A percentile compares a stretch with the other conserved stretches of the same genome.
Evolutionary conservation across 2,329 filamentous ascomycete species (phyloP).

Genomic region (Phialophora expanda): DNA sequence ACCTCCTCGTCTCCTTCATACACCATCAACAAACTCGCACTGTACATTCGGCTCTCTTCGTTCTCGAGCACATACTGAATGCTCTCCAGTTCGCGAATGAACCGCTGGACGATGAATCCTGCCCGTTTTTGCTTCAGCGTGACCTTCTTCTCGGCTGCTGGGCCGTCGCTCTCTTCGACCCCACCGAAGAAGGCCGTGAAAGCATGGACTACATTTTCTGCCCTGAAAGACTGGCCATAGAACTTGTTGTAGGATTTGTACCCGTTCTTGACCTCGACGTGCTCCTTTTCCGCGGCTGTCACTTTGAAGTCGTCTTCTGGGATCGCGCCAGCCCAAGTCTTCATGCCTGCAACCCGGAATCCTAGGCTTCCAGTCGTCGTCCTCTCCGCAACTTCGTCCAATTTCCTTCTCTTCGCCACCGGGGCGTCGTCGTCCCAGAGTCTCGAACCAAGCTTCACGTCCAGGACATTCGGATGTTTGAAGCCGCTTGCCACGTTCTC

Average conservation of each 20-base stretch:
- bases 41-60: slow-evolving; percentile 71
- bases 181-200: slow-evolving; percentile 62
- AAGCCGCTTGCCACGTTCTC: slow-evolving; percentile 84
- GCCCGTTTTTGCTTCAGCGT: slow-evolving; percentile 48
- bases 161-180: slow-evolving; percentile 27
- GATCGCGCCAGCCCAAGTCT: slow-evolving; percentile 56
- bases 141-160: slow-evolving; percentile 15
- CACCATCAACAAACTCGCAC: slow-evolving; percentile 67
- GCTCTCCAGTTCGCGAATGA: slow-evolving; percentile 50
- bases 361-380: slow-evolving; percentile 54
- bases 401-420: slow-evolving; percentile 44
- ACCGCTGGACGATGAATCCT: slow-evolving; percentile 50
- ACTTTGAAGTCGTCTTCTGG: slow-evolving; percentile 37
- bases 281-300: slow-evolving; percentile 42
- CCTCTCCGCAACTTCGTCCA: slow-evolving; percentile 32
- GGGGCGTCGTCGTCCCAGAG: slow-evolving; percentile 79
- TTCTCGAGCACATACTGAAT: slow-evolving; percentile 58
- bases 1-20: slow-evolving; percentile 68
- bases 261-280: slow-evolving; percentile 47
- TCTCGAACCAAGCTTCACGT: slow-evolving; percentile 85
- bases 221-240: slow-evolving; percentile 66
- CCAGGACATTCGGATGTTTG: slow-evolving; percentile 83
- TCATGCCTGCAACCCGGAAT: slow-evolving; percentile 70
- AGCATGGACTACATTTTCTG: slow-evolving; percentile 60
- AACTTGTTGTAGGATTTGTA: slow-evolving; percentile 69